phyloP scores from a whole-genome alignment of 352 stramenopile species.

The Phytophthora parvispora region DNA sequence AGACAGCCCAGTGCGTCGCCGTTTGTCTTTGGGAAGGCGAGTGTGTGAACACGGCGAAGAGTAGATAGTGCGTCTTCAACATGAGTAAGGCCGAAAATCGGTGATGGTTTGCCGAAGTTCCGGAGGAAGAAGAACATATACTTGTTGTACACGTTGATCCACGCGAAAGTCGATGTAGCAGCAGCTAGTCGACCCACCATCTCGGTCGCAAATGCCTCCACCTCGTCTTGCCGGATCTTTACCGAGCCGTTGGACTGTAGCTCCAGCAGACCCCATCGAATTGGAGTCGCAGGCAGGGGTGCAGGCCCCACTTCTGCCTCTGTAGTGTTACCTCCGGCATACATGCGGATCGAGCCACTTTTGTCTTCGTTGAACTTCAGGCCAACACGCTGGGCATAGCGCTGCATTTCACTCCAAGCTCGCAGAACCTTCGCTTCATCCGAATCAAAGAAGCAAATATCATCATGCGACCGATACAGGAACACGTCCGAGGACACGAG shows the following conservation, averaged over 20 bases:
- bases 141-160: conserved; percentile 71
- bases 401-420: conserved; percentile 52
- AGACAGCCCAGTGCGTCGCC: conserved; percentile 47
- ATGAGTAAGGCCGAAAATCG: conserved; percentile 41
- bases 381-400: conserved; percentile 22
- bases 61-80: conserved; percentile 36
- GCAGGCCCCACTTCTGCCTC: conserved; percentile 19
- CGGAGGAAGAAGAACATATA: conserved; percentile 68
- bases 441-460: conserved; percentile 57
- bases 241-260: conserved; percentile 51
- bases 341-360: conserved; percentile 49
- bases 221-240: conserved; percentile 40
- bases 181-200: conserved; percentile 45
- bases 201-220: conserved; percentile 48
- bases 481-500: conserved; percentile 38
- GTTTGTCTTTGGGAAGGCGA: conserved; percentile 43
- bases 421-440: conserved; percentile 39
- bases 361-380: conserved; percentile 56
- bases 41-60: conserved; percentile 42
- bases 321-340: background rate
- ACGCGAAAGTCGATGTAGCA: conserved; percentile 41
- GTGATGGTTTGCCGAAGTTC: conserved; percentile 50
- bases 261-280: conserved; percentile 57
- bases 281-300: conserved; percentile 39
- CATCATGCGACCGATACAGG: conserved; percentile 58